Evolutionary conservation across 2,329 filamentous ascomycete species (phyloP).

Genomic region (Coleophoma crateriformis): DNA sequence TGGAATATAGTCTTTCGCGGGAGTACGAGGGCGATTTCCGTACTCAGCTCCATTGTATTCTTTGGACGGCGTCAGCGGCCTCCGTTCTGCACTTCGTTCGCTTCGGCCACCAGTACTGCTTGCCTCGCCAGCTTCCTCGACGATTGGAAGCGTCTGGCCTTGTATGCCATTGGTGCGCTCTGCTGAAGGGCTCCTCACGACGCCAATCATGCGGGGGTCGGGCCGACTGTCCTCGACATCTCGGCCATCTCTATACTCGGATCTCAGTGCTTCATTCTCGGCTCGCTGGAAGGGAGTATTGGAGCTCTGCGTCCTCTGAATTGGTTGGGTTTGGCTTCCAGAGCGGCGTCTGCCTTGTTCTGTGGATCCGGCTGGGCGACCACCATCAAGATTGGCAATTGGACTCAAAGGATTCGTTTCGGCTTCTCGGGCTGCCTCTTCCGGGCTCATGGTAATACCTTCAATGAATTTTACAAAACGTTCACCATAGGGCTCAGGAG

Average conservation of each 20-base stretch:
- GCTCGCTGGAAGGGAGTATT: constrained; percentile 19
- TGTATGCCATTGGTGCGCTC: constrained; percentile 47
- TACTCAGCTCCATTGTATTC: constrained; percentile 21
- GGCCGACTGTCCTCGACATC: constrained; percentile 30
- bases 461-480: constrained; percentile 91
- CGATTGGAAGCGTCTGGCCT: constrained; percentile 69
- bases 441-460: constrained; percentile 81
- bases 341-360: constrained; percentile 17
- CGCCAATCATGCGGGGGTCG: constrained; percentile 41
- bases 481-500: constrained; percentile 86
- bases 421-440: constrained; percentile 70
- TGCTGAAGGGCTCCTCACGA: constrained; percentile 48
- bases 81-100: constrained; percentile 36
- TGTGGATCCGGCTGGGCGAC: constrained; percentile 22
- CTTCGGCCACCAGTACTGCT: constrained; percentile 58
- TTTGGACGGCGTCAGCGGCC: constrained; percentile 38
- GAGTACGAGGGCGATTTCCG: constrained; percentile 1
- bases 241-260: constrained; percentile 29
- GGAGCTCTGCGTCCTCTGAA: constrained; percentile 12
- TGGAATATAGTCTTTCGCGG: constrained; percentile 13
- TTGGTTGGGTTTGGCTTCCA: constrained; percentile 9
- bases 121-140: constrained; percentile 83
- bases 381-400: constrained; percentile 30
- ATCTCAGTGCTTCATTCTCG: constrained; percentile 20
- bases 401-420: constrained; percentile 26